Evolutionary conservation across 345 rosid species (phyloP).

Genomic region (Noccaea caerulescens): DNA sequence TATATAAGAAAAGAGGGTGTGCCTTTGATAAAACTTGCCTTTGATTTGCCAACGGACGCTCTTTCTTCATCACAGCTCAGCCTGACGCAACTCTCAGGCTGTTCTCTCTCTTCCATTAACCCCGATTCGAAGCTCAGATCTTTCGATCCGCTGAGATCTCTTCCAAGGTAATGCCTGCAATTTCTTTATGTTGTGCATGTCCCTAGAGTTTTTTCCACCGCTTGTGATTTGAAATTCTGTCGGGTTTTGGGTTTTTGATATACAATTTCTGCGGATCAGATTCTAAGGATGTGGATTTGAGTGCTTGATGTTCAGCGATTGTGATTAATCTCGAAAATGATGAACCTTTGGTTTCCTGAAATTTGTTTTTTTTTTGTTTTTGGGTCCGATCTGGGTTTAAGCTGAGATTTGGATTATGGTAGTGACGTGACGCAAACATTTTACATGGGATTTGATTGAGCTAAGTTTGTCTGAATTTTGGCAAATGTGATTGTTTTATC

Average conservation of each 20-base stretch:
- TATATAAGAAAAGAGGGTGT: not conserved
- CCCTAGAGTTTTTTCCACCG: not conserved
- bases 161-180: conserved; percentile 13
- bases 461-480: not conserved
- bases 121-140: conserved; percentile 30
- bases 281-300: not conserved
- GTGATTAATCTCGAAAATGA: conserved; percentile 2
- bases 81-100: conserved; percentile 34
- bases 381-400: conserved; percentile 40
- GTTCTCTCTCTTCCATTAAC: not conserved
- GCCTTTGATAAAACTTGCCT: conserved; percentile 27
- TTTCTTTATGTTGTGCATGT: conserved; percentile 21
- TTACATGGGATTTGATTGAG: not conserved
- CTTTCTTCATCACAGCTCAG: conserved; percentile 40
- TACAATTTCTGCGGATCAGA: not conserved
- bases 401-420: not conserved
- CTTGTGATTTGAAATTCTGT: conserved; percentile 8
- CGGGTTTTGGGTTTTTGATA: not conserved
- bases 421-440: not conserved
- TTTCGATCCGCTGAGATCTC: conserved; percentile 29
- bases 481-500: not conserved
- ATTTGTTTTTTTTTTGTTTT: not conserved
- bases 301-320: not conserved
- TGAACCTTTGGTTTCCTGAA: not conserved
- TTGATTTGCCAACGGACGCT: conserved; percentile 18